Percentiles rank a stretch among this genome's conserved stretches.
phyloP scores from a whole-genome alignment of 1,284 basidiomycete genomes.

The Amylostereum areolatum region DNA sequence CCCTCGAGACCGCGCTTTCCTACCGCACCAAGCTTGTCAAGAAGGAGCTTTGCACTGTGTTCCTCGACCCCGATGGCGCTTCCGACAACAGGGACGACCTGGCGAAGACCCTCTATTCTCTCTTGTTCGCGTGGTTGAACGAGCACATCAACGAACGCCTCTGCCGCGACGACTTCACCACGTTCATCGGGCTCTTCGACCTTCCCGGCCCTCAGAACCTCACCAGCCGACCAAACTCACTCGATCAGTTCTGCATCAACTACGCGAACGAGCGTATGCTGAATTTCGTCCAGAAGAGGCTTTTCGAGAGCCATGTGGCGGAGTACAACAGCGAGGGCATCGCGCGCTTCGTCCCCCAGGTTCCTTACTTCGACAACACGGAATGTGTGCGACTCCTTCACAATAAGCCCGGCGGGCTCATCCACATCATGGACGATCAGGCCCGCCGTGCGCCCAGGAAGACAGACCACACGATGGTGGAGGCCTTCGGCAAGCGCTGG shows the following conservation, averaged over 20 bases:
- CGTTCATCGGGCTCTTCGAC: conserved; percentile 94
- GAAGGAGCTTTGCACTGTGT: conserved; percentile 93
- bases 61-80: conserved; percentile 91
- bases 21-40: conserved; percentile 92
- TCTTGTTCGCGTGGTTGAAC: conserved; percentile 95
- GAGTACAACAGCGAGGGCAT: conserved; percentile 90
- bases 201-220: conserved; percentile 92
- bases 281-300: conserved; percentile 72
- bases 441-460: conserved; percentile 45
- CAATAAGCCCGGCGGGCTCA: conserved; percentile 84
- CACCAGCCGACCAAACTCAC: conserved; percentile 78
- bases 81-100: conserved; percentile 91
- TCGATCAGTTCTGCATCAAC: conserved; percentile 97
- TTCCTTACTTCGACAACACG: conserved; percentile 88
- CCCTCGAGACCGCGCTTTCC: conserved; percentile 81
- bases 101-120: conserved; percentile 87
- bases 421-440: conserved; percentile 98
- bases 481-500: conserved; percentile 93
- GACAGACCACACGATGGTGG: conserved; percentile 89
- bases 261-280: conserved; percentile 92
- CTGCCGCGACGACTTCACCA: conserved; percentile 85
- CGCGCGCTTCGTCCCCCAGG: conserved; percentile 57
- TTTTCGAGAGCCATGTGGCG: conserved; percentile 75
- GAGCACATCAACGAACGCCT: conserved; percentile 94
- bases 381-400: conserved; percentile 87